Base-by-base conservation (phyloP, 176 grass and related monocot species). In the Lolium perenne region DNA sequence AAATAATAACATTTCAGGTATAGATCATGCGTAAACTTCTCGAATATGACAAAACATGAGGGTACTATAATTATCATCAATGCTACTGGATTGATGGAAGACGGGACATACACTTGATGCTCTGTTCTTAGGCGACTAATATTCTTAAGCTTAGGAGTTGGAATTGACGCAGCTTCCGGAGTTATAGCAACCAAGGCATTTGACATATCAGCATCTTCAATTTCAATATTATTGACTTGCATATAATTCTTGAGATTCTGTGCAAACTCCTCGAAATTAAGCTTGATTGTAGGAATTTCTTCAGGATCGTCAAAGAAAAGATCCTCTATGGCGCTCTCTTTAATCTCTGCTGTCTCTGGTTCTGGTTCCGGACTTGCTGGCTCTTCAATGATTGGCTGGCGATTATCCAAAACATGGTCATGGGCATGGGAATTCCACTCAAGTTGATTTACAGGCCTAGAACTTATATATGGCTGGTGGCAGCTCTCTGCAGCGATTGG, bases 311-410 rank as follows among this genome's bases (percentile, higher is more conserved):
- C 94, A 79, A 86, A 48, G 75, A 93, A 97, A 54, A 76, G 43
- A 91, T 97, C 94, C 53, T 95, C 93, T 76, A 93, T 95, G 57
- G 25, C 93, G 56, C 73, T 66, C 41, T 85, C 87, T 85, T 88
- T 92, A 23, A 55, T 90, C 46, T 89, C 84, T 64, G 25, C 14
- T 60, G 29, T 43, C 55, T 86, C 85, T 13, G 73, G 68, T 90
- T 90, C 89, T 47, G 84, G 76, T 81, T 97, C 94, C 8, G 94
- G 94, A 58, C 85, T 91, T 57, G 91, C 79, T 67, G 94, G 94
- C 75, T 97, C 94, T 70, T 97, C 94, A 55, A 97, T 97, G 59
- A 97, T 97, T 87, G 94, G 94, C 70, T 93, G 78, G 17, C 22
- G 61, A 35, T 85, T 89, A 3, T 86, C 79, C 10, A 66, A 21